Evolutionary conservation across 2,329 filamentous ascomycete species (phyloP).

Genomic region (Cladosporium sp.): DNA sequence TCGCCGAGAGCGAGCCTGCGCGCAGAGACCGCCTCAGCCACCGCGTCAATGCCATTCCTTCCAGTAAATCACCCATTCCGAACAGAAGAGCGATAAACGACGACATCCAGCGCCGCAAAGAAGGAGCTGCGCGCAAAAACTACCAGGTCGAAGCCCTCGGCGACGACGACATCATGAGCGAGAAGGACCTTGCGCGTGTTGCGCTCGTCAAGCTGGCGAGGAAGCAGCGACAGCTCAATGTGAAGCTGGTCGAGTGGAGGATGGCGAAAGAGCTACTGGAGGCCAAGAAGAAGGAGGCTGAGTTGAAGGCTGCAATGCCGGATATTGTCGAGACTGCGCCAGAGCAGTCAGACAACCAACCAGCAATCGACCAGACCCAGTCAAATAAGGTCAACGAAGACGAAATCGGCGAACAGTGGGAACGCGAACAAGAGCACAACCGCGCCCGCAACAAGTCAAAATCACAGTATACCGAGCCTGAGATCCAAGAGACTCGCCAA

Average conservation of each 20-base stretch:
- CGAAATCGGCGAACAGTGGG: neutral
- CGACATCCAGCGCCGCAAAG: neutral
- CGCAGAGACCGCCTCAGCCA: neutral
- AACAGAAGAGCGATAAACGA: neutral
- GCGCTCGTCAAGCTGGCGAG: neutral
- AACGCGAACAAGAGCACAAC: slow-evolving; percentile 6
- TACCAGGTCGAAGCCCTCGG: neutral
- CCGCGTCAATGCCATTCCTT: neutral
- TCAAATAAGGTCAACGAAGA: neutral
- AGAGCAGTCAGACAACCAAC: neutral
- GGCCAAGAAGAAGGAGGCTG: neutral
- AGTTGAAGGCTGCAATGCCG: neutral
- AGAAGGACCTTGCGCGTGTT: neutral
- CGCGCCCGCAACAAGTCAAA: neutral
- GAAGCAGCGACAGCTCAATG: neutral
- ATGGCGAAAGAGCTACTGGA: neutral
- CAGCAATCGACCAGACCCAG: neutral
- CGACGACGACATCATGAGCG: neutral
- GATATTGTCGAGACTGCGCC: neutral
- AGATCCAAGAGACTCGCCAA: slow-evolving; percentile 1
- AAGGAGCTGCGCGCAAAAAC: slow-evolving; percentile 1
- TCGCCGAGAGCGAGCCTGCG: neutral
- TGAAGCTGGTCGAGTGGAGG: neutral
- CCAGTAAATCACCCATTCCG: neutral
- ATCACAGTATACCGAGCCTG: neutral